These are phyloP conservation scores for Orbilia javanica DNA, from an alignment of 2,329 filamentous ascomycete genomes.

Conservation along the genomic window DNA sequence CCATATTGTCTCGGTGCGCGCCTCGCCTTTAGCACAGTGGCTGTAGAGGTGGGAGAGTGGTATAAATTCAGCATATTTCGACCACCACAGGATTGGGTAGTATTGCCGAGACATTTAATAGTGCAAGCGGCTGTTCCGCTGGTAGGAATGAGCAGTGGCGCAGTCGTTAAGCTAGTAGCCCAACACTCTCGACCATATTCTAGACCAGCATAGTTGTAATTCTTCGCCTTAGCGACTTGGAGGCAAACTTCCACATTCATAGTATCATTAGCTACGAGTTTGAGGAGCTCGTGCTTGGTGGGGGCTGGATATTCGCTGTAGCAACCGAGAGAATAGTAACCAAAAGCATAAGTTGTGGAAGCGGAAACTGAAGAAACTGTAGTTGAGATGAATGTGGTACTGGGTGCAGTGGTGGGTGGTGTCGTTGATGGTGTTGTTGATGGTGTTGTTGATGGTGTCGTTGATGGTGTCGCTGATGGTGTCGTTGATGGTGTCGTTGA, in stretches of 20 bases:
- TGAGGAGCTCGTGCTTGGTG: constrained; percentile 18
- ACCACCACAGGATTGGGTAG: constrained; percentile 63
- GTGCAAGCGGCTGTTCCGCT: constrained; percentile 63
- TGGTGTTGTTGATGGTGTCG: constrained; percentile 11
- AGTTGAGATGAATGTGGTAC: constrained; percentile 11
- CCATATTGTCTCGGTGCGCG: constrained; percentile 29
- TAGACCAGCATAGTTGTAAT: constrained; percentile 61
- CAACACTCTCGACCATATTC: constrained; percentile 63
- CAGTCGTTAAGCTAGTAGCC: constrained; percentile 57
- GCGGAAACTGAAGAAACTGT: constrained; percentile 6
- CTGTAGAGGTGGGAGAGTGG: constrained; percentile 35
- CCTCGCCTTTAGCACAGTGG: constrained; percentile 5
- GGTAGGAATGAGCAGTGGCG: constrained; percentile 61
- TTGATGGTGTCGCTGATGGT: constrained; percentile 5
- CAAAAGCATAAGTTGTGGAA: constrained; percentile 30
- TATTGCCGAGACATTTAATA: constrained; percentile 62
- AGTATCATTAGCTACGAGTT: constrained; percentile 59
- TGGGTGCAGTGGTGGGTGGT: constrained; percentile 13
- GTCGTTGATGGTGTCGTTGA: constrained; percentile 18
- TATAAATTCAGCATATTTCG: constrained; percentile 65
- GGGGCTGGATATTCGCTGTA: constrained; percentile 29
- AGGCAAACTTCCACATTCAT: constrained; percentile 62
- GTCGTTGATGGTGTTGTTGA: constrained; percentile 14
- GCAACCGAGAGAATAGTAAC: constrained; percentile 53
- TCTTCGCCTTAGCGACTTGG: constrained; percentile 60